Evolutionary conservation across 1,284 basidiomycete species (phyloP).

Genomic region (Cryptococcus sp.): DNA sequence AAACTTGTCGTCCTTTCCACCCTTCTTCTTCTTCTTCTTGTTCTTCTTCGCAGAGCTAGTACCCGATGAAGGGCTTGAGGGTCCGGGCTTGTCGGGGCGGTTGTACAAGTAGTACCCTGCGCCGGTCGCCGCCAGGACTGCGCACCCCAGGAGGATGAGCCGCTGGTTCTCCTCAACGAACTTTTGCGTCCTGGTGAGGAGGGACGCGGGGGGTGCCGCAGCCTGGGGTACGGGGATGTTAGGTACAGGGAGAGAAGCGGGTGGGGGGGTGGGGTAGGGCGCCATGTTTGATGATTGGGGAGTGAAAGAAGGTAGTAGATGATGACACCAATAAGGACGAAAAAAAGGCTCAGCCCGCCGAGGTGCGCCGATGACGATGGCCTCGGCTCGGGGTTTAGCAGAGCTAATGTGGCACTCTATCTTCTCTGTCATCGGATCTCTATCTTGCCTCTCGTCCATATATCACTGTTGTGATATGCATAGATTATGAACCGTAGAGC

Average conservation of each 20-base stretch:
- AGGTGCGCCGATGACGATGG: too few relatives aligned
- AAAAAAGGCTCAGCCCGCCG: neutral
- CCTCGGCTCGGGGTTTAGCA: neutral
- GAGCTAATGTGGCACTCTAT: neutral
- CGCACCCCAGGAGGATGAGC: conserved; percentile 54
- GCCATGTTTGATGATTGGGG: conserved; percentile 5
- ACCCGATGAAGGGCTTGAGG: conserved; percentile 16
- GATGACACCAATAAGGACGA: neutral
- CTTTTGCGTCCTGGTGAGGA: conserved; percentile 39
- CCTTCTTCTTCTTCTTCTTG: conserved; percentile 55
- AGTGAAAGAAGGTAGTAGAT: too few relatives aligned
- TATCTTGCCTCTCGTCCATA: too few relatives aligned
- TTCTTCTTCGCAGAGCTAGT: conserved; percentile 60
- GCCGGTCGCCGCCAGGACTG: conserved; percentile 69
- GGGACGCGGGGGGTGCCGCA: conserved; percentile 19
- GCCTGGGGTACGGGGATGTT: conserved; percentile 5
- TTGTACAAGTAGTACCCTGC: conserved; percentile 66
- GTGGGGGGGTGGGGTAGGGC: conserved; percentile 11
- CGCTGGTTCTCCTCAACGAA: conserved; percentile 50
- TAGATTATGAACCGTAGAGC: too few relatives aligned
- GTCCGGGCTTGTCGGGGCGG: conserved; percentile 17
- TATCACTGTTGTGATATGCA: too few relatives aligned
- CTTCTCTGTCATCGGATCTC: neutral
- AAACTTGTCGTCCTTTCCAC: conserved; percentile 41
- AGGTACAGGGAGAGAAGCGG: conserved; percentile 11